Base-by-base conservation (phyloP, 805 yeast species). In the Myxozyma vanderwaltii region DNA sequence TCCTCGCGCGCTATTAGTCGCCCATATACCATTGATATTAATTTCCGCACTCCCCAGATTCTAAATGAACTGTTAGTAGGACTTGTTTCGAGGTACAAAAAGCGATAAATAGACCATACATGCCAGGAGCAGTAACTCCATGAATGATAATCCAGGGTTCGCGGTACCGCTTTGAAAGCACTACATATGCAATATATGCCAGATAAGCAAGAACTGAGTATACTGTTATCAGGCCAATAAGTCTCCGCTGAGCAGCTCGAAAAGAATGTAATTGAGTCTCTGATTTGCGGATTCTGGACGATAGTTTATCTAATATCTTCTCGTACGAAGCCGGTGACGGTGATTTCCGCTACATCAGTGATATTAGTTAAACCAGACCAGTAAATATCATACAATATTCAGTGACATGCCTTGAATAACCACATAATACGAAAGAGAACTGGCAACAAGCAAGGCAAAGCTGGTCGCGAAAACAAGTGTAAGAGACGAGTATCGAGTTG, bases 241-340 rank as follows among this genome's bases (percentile, higher is more conserved):
- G 56, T 33, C 76, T 66, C 19, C 76, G 68, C 26, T 29, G 47
- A 7, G 61, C 29, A 4, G 44, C n/a, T 7, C 59, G 60, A n/a
- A 51, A 51, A 13, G 53, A 41, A 17, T 29, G 51, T 1, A 65
- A 50, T 21, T 66, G 43, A 23, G 56, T 27, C 33, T 64, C 69
- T 39, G 69, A 63, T n/a, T 51, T 43, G 3, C 62, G 58, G 38
- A 75, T 71, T 58, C 70, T 59, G 15, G 66, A 47, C 6, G 74
- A 63, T 15, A 75, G 64, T 17, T 55, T 47, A 44, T 71, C 70
- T 31, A 76, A 70, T 48, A 70, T 73, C 59, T 69, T 67, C 59
- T 76, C 78, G 63, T 70, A 75, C 27, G 67, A 50, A 27, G 67
- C 36, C 17, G 68, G 60, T 51, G 66, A 54, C 21, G 54, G 54